Conservation (phyloP, 306 rosid genomes). For the Vigna hirtella region DNA sequence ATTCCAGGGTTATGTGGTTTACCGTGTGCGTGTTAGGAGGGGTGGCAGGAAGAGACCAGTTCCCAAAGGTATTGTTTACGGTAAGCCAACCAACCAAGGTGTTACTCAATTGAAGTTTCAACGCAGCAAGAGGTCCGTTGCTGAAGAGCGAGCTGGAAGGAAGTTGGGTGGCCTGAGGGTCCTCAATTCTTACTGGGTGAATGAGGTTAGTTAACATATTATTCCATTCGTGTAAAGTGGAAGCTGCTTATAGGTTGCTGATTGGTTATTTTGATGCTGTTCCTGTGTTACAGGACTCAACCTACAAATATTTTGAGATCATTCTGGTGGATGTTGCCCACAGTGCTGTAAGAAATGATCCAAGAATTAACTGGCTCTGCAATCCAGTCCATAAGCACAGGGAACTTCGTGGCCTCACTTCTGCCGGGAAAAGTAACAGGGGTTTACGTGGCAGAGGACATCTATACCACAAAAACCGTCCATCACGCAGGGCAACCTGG, state of each 20-base stretch:
- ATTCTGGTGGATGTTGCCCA: slow-evolving; percentile 83
- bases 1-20: slow-evolving; percentile 78
- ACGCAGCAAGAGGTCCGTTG: slow-evolving; percentile 90
- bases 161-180: slow-evolving; percentile 93
- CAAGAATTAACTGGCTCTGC: slow-evolving; percentile 84
- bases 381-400: slow-evolving; percentile 87
- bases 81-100: slow-evolving; percentile 96
- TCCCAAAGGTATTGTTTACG: slow-evolving; percentile 93
- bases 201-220: slow-evolving; percentile 60
- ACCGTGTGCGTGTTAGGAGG: slow-evolving; percentile 87
- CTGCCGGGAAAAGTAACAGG: slow-evolving; percentile 82
- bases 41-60: slow-evolving; percentile 98
- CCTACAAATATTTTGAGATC: slow-evolving; percentile 81
- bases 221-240: neutral
- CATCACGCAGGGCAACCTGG: slow-evolving; percentile 93
- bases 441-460: slow-evolving; percentile 86
- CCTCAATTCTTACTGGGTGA: slow-evolving; percentile 91
- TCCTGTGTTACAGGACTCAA: slow-evolving; percentile 63
- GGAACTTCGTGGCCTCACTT: slow-evolving; percentile 83
- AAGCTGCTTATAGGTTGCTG: neutral
- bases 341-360: slow-evolving; percentile 75
- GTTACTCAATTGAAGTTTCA: slow-evolving; percentile 92
- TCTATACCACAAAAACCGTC: slow-evolving; percentile 67
- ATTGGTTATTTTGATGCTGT: no score
- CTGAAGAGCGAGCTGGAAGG: slow-evolving; percentile 94